Base-by-base conservation (phyloP, 768 basidiomycete species). In the Russula olivacea region DNA sequence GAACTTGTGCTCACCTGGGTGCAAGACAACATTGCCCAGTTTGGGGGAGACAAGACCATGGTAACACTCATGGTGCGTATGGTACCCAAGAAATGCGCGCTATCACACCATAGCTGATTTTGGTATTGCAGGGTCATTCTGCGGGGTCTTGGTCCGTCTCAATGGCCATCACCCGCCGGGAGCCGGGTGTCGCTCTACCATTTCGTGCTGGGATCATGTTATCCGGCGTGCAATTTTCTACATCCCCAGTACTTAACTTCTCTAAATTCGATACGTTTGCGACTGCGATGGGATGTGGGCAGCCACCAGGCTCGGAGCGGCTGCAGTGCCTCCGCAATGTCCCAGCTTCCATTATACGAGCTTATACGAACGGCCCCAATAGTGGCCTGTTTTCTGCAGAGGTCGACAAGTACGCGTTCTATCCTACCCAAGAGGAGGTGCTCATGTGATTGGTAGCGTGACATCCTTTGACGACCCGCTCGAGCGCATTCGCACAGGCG, bases 1-100 rank as follows among this genome's bases (percentile, higher is more conserved):
- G 63, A 71, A 23, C 55, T 70, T 8, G 81, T 80, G 1, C 68
- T 82, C 11, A 66, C 76, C 65, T 84, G 81, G 87, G 79, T 88
- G 0, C 82, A 87, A 66, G 71, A 76, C 25, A 81, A 88, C 66
- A 85, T 88, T 49, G 74, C 66, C 17, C 70, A 71, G 0, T 89
- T 88, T 65, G 86, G 87, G 12, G 86, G 85, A 15, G 82, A 81
- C 64, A 76, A 75, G n/a, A 68, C n/a, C 12, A 77, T 79, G 72
- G 79, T 78, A 8, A 70, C 74, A 14, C 67, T 74, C 7, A 70
- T 72, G 67, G 70, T 70, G 43, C 17, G 64, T 58, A 32, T 10
- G 15, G 51, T n/a, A n/a, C n/a, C n/a, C n/a, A n/a, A n/a, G n/a
- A n/a, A n/a, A n/a, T 3, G 55, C 64, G 12, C 15, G 8, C 10